Conservation (phyloP, 2,329 filamentous ascomycete genomes). For the Sphaerostilbella broomeana region DNA sequence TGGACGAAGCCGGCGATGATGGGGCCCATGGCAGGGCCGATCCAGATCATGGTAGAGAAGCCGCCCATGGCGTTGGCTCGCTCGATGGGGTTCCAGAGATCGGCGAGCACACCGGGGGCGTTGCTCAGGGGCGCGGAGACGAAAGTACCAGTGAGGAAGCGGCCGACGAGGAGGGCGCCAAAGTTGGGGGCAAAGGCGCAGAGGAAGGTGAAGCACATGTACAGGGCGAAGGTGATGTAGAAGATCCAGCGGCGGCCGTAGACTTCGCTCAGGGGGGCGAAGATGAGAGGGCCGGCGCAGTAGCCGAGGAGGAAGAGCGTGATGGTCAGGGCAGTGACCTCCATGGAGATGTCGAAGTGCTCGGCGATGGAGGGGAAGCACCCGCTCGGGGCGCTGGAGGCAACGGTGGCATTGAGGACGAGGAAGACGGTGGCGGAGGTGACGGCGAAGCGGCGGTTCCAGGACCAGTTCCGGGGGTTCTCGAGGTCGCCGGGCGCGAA, state of each 20-base stretch:
- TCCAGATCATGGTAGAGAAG: slow-evolving; percentile 47
- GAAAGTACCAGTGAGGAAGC: slow-evolving; percentile 50
- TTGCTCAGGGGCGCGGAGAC: slow-evolving; percentile 45
- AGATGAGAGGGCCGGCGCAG: slow-evolving; percentile 51
- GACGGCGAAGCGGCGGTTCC: slow-evolving; percentile 32
- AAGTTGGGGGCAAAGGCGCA: slow-evolving; percentile 52
- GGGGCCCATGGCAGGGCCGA: slow-evolving; percentile 47
- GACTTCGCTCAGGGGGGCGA: slow-evolving; percentile 52
- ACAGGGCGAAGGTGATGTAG: slow-evolving; percentile 41
- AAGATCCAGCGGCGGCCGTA: slow-evolving; percentile 50
- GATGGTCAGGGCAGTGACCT: slow-evolving; percentile 43
- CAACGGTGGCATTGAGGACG: slow-evolving; percentile 50
- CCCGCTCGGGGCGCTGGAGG: slow-evolving; percentile 30
- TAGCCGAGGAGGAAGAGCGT: slow-evolving; percentile 51
- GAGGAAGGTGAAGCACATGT: slow-evolving; percentile 45
- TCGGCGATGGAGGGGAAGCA: slow-evolving; percentile 25
- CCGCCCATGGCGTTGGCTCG: slow-evolving; percentile 48
- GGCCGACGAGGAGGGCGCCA: slow-evolving; percentile 43
- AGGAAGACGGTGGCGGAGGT: slow-evolving; percentile 38
- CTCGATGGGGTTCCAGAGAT: slow-evolving; percentile 46
- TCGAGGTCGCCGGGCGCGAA: slow-evolving; percentile 46
- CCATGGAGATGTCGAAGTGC: slow-evolving; percentile 39
- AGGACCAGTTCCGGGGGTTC: slow-evolving; percentile 43
- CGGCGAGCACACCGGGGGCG: slow-evolving; percentile 45
- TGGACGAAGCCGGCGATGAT: slow-evolving; percentile 51